Conservation (phyloP, 441 rosid genomes). For the Manihot esculenta region DNA sequence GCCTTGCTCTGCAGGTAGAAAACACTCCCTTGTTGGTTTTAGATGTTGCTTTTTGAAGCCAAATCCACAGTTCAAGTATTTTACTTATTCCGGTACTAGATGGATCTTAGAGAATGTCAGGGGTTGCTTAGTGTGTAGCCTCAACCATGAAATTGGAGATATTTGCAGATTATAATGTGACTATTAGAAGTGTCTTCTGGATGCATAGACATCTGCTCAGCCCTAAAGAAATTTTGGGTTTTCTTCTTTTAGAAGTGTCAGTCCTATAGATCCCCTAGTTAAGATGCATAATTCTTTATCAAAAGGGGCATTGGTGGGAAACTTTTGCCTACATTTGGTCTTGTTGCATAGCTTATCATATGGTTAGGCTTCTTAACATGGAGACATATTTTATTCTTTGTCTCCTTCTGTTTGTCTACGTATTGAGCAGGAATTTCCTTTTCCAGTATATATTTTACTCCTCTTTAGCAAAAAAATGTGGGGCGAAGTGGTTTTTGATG, state of each 20-base stretch:
- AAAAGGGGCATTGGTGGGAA: background rate
- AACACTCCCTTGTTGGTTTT: background rate
- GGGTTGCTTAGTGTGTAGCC: background rate
- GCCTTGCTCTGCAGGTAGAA: slow-evolving; percentile 87
- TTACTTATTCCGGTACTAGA: slow-evolving; percentile 2
- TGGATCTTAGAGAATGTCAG: slow-evolving; percentile 4
- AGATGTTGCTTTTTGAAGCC: background rate
- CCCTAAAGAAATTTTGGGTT: background rate
- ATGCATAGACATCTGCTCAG: background rate
- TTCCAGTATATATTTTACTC: background rate
- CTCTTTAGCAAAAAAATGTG: background rate
- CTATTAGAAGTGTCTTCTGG: background rate
- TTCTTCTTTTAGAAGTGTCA: slow-evolving; percentile 4
- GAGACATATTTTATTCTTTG: background rate
- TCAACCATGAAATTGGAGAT: background rate
- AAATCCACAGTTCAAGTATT: background rate
- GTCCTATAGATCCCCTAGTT: background rate
- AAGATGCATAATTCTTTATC: background rate
- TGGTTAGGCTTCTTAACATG: background rate
- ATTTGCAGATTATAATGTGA: background rate
- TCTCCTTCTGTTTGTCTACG: background rate
- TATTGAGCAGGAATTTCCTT: background rate
- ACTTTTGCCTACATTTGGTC: background rate
- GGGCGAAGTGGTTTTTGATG: background rate
- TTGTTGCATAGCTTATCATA: background rate